Percentiles rank a stretch among this genome's conserved stretches.
These are phyloP conservation scores for Calonectria fujianensis DNA, from an alignment of 2,329 filamentous ascomycete genomes.

Conservation along the genomic window DNA sequence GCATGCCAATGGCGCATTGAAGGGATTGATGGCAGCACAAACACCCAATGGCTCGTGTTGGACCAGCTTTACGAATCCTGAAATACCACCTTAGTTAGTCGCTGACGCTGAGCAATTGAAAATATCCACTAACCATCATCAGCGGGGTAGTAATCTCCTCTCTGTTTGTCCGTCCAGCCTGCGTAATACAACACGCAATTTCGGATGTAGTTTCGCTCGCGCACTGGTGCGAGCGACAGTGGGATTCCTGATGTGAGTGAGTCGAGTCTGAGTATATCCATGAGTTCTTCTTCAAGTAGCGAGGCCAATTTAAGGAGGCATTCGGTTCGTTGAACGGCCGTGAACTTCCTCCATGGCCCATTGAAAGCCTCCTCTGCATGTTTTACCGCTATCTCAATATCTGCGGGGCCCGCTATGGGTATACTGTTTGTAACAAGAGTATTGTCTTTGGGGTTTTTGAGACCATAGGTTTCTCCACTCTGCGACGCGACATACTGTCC, in stretches of 20 bases:
- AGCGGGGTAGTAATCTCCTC: constrained; percentile 40
- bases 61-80: constrained; percentile 41
- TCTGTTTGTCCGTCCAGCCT: constrained; percentile 44
- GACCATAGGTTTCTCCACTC: constrained; percentile 29
- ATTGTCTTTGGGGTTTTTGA: constrained; percentile 40
- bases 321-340: constrained; percentile 38
- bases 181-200: constrained; percentile 43
- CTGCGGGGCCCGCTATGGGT: constrained; percentile 35
- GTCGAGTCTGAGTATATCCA: constrained; percentile 33
- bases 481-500: constrained; percentile 36
- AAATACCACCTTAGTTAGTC: not conserved
- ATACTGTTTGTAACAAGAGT: constrained; percentile 21
- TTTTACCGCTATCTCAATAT: constrained; percentile 35
- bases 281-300: constrained; percentile 37
- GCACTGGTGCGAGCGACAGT: constrained; percentile 38
- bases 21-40: constrained; percentile 42
- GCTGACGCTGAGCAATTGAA: not conserved
- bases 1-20: constrained; percentile 41
- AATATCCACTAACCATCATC: constrained; percentile 38
- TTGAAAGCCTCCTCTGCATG: constrained; percentile 38
- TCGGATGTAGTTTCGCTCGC: constrained; percentile 41
- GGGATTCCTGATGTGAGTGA: constrained; percentile 41
- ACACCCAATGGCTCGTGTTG: constrained; percentile 42
- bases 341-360: constrained; percentile 40
- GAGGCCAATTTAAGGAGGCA: constrained; percentile 42